Evolutionary conservation across 352 stramenopile genomes (phyloP).

Genomic region (Thalassiosira pacifica): DNA sequence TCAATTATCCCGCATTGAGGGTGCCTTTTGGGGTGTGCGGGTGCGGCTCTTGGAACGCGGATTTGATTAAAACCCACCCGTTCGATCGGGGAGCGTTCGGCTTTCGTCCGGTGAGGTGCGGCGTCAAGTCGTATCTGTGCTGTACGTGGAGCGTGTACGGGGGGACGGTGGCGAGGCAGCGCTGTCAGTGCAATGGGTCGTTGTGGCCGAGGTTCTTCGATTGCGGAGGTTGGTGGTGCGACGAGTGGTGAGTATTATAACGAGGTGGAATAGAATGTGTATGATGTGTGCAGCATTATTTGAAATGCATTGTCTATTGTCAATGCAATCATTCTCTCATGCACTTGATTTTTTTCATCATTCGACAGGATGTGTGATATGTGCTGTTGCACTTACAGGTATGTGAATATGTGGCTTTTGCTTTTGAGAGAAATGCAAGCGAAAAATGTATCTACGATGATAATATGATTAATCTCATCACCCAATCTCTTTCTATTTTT

Average conservation of each 20-base stretch:
- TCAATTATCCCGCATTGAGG: constrained; percentile 51
- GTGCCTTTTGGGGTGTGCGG: constrained; percentile 55
- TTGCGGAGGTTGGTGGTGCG: constrained; percentile 71
- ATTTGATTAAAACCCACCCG: constrained; percentile 52
- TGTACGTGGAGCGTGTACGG: constrained; percentile 62
- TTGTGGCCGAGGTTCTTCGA: constrained; percentile 65
- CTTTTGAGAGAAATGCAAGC: neutral
- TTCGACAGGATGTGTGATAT: constrained; percentile 57
- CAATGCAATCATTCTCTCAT: no score
- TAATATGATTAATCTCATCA: neutral
- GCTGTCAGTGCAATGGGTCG: constrained; percentile 73
- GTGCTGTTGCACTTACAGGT: constrained; percentile 57
- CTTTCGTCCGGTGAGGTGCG: constrained; percentile 49
- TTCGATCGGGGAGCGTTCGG: constrained; percentile 76
- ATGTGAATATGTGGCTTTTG: neutral
- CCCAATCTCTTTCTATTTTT: neutral
- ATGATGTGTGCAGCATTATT: neutral
- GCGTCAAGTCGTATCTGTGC: constrained; percentile 46
- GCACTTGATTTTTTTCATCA: no score
- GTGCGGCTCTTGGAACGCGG: constrained; percentile 65
- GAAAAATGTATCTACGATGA: neutral
- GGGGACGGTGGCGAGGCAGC: constrained; percentile 56
- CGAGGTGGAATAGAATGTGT: neutral
- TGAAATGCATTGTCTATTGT: neutral
- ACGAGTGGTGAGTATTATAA: constrained; percentile 70